Base-by-base conservation (phyloP, 768 basidiomycete species). In the Mycena galericulata region DNA sequence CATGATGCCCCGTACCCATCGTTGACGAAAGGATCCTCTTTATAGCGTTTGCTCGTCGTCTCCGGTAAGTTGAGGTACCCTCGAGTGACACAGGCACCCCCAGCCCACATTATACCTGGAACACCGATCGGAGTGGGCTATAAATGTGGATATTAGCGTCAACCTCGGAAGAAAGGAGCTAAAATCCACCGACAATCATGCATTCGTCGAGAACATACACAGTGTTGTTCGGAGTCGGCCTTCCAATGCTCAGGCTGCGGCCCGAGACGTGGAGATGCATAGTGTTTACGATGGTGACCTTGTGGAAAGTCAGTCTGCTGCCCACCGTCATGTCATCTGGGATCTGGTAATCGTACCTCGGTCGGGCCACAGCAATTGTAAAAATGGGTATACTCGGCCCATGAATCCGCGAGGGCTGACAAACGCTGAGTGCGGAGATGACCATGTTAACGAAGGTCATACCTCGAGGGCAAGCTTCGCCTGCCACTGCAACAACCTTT, bases 261-360 rank as follows among this genome's bases (percentile, higher is more conserved):
- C 84, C 84, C 3, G 81, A 67, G 15, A 73, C 73, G 73, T 88
- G 87, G 7, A 81, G 77, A 34, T 86, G 85, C 75, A 86, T 83
- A 14, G 88, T 89, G 67, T 89, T 89, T 15, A 86, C 84, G 67
- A 89, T 87, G 0, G 87, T 87, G 43, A 87, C 84, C 85, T 87
- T 36, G 41, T 36, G 41, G 51, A 46, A 43, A 56, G 46, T 69
- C 64, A 46, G 56, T 18, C 29, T 26, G 22, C 7, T 10, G 36
- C 41, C 40, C 20, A 26, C 18, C 38, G n/a, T n/a, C n/a, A n/a
- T n/a, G n/a, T n/a, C n/a, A n/a, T n/a, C n/a, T n/a, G n/a, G n/a
- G n/a, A n/a, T n/a, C n/a, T n/a, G n/a, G 49, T 43, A 60, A 69
- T 70, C 59, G 32, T 45, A 85, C 86, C 74, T 88, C 88, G 10